phyloP scores from a whole-genome alignment of 2,329 filamentous ascomycete species.

The Nannizzia gypsea region DNA sequence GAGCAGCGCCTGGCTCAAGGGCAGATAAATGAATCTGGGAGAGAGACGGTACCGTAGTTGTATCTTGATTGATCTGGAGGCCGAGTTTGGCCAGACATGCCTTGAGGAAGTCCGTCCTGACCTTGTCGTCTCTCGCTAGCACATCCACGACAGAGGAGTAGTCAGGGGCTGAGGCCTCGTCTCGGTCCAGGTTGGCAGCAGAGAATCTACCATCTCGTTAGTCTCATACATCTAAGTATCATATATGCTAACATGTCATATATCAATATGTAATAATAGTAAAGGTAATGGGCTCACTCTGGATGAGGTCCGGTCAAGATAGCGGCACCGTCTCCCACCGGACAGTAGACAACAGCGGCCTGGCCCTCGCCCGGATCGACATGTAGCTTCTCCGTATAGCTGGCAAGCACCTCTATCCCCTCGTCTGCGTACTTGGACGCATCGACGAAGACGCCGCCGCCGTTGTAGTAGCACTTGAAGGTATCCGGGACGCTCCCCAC shows the following conservation, averaged over 20 bases:
- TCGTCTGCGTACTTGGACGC: slow-evolving; percentile 48
- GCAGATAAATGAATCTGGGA: slow-evolving; percentile 75
- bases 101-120: slow-evolving; percentile 63
- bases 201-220: slow-evolving; percentile 56
- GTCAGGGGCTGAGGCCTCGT: slow-evolving; percentile 45
- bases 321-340: slow-evolving; percentile 65
- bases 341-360: slow-evolving; percentile 74
- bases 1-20: slow-evolving; percentile 49
- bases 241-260: too few species aligned
- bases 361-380: slow-evolving; percentile 62
- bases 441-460: slow-evolving; percentile 85
- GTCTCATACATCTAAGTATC: background rate
- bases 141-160: slow-evolving; percentile 60
- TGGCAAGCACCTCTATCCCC: slow-evolving; percentile 71
- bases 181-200: slow-evolving; percentile 59
- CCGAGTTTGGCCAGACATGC: slow-evolving; percentile 70
- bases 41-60: slow-evolving; percentile 60
- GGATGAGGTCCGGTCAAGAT: slow-evolving; percentile 83
- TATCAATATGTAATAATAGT: too few species aligned
- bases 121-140: slow-evolving; percentile 56
- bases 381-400: slow-evolving; percentile 60
- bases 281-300: slow-evolving; percentile 49
- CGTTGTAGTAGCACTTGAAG: slow-evolving; percentile 81
- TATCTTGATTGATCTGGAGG: slow-evolving; percentile 61
- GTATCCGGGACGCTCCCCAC: slow-evolving; percentile 44